A percentile compares a stretch with the other conserved stretches of the same genome.
phyloP scores from a whole-genome alignment of 2,329 filamentous ascomycete species.

The Claviceps paspali region DNA sequence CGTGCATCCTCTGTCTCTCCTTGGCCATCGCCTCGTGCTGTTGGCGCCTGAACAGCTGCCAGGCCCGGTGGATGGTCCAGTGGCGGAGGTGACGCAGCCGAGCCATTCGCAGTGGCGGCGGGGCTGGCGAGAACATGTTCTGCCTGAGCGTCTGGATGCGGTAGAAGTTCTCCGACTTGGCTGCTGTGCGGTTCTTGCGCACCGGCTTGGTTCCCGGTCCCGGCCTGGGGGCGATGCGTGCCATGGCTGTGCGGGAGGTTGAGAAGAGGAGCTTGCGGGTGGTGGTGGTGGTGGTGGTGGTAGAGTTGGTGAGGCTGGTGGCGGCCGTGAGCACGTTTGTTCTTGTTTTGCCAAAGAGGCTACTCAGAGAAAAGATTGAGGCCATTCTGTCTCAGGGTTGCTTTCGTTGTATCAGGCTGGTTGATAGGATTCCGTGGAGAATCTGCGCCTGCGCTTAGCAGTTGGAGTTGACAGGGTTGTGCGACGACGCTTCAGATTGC shows the following conservation, averaged over 20 bases:
- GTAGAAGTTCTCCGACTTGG: slow-evolving; percentile 23
- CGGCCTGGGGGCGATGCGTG: slow-evolving; percentile 15
- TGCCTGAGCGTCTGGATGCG: slow-evolving; percentile 29
- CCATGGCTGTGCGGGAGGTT: slow-evolving; percentile 16
- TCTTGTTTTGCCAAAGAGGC: slow-evolving; percentile 17
- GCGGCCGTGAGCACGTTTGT: slow-evolving; percentile 1
- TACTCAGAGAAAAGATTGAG: slow-evolving; percentile 15
- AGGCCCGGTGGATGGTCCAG: slow-evolving; percentile 98
- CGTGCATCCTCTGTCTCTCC: slow-evolving; percentile 66
- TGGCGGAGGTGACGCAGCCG: slow-evolving; percentile 79
- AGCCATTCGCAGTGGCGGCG: slow-evolving; percentile 68
- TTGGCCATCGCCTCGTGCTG: slow-evolving; percentile 46
- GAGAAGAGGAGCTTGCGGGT: slow-evolving; percentile 15
- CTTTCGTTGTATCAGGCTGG: not conserved
- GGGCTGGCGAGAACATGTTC: slow-evolving; percentile 35
- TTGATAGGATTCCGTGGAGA: not conserved
- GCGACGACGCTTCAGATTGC: not conserved
- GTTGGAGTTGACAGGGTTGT: not conserved
- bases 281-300: slow-evolving; percentile 3
- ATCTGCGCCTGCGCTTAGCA: not conserved
- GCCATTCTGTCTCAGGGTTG: slow-evolving; percentile 10
- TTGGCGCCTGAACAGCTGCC: slow-evolving; percentile 64
- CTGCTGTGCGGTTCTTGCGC: slow-evolving; percentile 13
- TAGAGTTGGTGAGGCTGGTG: not conserved
- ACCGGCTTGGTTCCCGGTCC: slow-evolving; percentile 11